These are phyloP conservation scores for Allium cepa DNA, from an alignment of 106 monocot species.

Conservation along the genomic window DNA sequence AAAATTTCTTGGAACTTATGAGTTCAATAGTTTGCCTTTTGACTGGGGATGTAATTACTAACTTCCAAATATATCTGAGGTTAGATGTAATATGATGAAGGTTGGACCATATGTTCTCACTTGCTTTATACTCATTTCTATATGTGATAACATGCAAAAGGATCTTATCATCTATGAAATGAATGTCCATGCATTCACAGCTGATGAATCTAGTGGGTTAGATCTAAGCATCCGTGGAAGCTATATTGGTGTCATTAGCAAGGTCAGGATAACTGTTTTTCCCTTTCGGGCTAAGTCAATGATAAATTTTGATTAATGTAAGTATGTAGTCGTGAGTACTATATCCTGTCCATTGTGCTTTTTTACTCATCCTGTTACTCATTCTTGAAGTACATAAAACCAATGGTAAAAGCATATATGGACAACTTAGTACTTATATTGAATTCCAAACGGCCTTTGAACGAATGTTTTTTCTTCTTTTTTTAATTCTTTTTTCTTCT, in stretches of 20 bases:
- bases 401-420: too few relatives aligned
- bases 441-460: too few relatives aligned
- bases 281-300: too few relatives aligned
- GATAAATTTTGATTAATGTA: too few relatives aligned
- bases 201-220: slow-evolving; percentile 78
- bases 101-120: not conserved
- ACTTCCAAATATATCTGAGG: slow-evolving; percentile 89
- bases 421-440: too few relatives aligned
- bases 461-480: too few relatives aligned
- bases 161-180: slow-evolving; percentile 98
- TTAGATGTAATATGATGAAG: slow-evolving; percentile 9
- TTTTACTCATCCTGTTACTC: too few relatives aligned
- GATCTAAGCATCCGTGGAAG: slow-evolving; percentile 67
- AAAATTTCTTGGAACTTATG: slow-evolving; percentile 71
- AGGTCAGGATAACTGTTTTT: slow-evolving; percentile 24
- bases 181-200: slow-evolving; percentile 85
- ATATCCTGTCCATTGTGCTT: too few relatives aligned
- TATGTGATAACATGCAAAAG: slow-evolving; percentile 31
- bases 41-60: slow-evolving; percentile 90
- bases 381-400: too few relatives aligned
- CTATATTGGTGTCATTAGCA: slow-evolving; percentile 87
- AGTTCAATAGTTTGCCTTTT: slow-evolving; percentile 58
- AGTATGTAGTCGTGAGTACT: too few relatives aligned
- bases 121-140: not conserved
- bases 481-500: too few relatives aligned